Evolutionary conservation across 257 asterid species (phyloP).

Genomic region (Lycium ferocissimum): DNA sequence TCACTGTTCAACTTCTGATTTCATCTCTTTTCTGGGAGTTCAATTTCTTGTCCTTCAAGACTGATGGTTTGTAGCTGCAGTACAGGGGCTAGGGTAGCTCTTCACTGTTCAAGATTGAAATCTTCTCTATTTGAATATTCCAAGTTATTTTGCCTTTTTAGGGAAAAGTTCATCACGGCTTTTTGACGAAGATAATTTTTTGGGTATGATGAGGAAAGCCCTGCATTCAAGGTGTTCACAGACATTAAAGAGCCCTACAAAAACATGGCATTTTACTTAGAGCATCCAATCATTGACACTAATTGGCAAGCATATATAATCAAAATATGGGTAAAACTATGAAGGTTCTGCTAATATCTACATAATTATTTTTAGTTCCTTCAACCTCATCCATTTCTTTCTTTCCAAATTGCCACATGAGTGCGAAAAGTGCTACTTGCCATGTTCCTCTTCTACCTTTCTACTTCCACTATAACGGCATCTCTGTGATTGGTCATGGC

Average conservation of each 20-base stretch:
- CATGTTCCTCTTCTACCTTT: not conserved
- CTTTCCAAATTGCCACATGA: not conserved
- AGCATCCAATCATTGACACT: not conserved
- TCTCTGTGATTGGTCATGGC: not conserved
- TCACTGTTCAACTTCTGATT: not conserved
- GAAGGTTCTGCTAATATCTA: conserved; percentile 4
- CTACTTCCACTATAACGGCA: conserved; percentile 8
- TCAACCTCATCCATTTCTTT: conserved; percentile 4
- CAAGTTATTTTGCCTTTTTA: not conserved
- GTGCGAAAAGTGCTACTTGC: not conserved
- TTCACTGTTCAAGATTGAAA: not conserved
- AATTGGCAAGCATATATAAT: not conserved
- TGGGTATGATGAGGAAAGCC: not conserved
- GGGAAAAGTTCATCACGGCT: not conserved
- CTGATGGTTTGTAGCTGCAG: conserved; percentile 16
- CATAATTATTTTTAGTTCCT: not conserved
- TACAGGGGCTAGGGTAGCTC: not conserved
- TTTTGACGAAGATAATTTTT: not conserved
- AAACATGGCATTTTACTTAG: not conserved
- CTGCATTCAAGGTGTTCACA: not conserved
- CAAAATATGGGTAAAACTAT: not conserved
- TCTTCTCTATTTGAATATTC: conserved; percentile 13
- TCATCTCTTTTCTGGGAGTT: conserved; percentile 6
- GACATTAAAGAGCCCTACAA: not conserved
- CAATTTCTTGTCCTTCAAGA: conserved; percentile 15